Percentiles rank a stretch among this genome's conserved stretches.
phyloP scores from a whole-genome alignment of 1,284 basidiomycete genomes.

The Vanrija humicola region DNA sequence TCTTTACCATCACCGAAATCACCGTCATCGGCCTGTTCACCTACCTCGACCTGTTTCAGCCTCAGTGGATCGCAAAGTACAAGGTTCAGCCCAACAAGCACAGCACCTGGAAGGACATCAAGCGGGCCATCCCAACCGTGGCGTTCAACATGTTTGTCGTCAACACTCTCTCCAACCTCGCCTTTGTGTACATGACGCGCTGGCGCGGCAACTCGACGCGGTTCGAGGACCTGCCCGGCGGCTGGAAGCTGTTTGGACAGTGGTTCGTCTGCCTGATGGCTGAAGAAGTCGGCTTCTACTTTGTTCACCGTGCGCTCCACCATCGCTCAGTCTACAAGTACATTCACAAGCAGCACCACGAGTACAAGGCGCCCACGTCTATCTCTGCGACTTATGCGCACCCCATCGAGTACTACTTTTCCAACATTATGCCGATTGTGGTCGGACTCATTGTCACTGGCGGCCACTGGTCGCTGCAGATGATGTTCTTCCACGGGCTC shows the following conservation, averaged over 20 bases:
- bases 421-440: not conserved
- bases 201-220: not conserved
- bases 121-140: not conserved
- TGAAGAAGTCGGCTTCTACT: not conserved
- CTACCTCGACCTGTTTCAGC: not conserved
- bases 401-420: not conserved
- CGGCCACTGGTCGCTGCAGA: not conserved
- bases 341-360: slow-evolving; percentile 95
- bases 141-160: not conserved
- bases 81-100: not conserved
- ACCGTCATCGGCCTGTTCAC: not conserved
- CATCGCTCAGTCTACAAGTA: slow-evolving; percentile 82
- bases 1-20: not conserved
- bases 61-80: not conserved
- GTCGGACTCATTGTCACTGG: not conserved
- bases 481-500: not conserved
- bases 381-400: not conserved
- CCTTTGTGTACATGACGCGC: not conserved
- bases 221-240: not conserved
- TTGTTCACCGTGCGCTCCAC: slow-evolving; percentile 51
- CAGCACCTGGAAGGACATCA: not conserved
- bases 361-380: slow-evolving; percentile 50
- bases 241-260: not conserved
- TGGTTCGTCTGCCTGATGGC: not conserved
- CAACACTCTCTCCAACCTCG: not conserved